Conservation (phyloP, 768 basidiomycete species). For the Amanita muscaria region DNA sequence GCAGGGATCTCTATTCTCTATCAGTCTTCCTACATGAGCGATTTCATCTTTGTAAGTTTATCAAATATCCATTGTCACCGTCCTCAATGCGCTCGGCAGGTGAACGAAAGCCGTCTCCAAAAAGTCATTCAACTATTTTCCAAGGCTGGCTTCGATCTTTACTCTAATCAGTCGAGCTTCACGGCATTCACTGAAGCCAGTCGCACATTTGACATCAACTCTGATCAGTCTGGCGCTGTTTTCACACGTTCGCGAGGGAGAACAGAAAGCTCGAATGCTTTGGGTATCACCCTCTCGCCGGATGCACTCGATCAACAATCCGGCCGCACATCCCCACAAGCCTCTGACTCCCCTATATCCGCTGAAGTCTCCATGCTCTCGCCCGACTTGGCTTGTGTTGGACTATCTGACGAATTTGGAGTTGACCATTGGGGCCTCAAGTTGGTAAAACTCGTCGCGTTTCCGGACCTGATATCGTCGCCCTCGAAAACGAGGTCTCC, state of each 20-base stretch:
- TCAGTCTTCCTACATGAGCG: conserved; percentile 75
- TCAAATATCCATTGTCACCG: neutral
- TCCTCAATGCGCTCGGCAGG: conserved; percentile 30
- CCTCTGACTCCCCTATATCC: conserved; percentile 46
- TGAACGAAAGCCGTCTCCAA: conserved; percentile 55
- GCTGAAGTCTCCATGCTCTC: conserved; percentile 54
- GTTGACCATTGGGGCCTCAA: conserved; percentile 70
- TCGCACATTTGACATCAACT: neutral
- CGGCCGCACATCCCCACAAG: conserved; percentile 17
- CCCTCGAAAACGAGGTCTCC: conserved; percentile 18
- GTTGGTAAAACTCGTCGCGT: conserved; percentile 69
- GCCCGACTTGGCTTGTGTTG: conserved; percentile 72
- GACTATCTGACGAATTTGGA: conserved; percentile 54
- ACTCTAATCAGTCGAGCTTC: conserved; percentile 36
- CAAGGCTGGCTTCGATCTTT: conserved; percentile 58
- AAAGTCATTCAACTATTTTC: conserved; percentile 55
- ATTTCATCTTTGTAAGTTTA: conserved; percentile 65
- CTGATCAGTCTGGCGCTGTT: conserved; percentile 26
- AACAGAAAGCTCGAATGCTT: conserved; percentile 22
- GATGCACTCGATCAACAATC: neutral
- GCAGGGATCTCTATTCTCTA: conserved; percentile 78
- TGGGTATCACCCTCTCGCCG: neutral
- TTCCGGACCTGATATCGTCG: conserved; percentile 57
- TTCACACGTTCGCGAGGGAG: conserved; percentile 40
- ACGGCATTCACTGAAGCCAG: neutral